Conservation (phyloP, 2,329 filamentous ascomycete genomes). For the Aotearoamyces nothofagi region DNA sequence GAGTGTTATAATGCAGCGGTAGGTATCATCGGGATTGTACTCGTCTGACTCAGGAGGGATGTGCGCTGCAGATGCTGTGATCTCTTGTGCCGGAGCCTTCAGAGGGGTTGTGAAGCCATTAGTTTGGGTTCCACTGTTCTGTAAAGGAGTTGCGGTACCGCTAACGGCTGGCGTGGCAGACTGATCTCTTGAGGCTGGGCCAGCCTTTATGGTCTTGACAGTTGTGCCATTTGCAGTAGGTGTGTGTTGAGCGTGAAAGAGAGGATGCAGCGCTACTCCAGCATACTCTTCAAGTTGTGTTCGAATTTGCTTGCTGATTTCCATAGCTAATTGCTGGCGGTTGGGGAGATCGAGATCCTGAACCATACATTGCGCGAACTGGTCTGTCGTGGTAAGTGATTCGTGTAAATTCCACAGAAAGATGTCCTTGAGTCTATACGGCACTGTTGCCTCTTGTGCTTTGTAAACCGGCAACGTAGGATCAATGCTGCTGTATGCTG, state of each 20-base stretch:
- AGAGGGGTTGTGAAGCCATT: slow-evolving; percentile 31
- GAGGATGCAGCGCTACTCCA: slow-evolving; percentile 79
- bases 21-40: slow-evolving; percentile 83
- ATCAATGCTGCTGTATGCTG: slow-evolving; percentile 43
- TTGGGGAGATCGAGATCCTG: slow-evolving; percentile 88
- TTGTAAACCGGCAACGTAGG: slow-evolving; percentile 66
- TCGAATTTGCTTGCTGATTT: slow-evolving; percentile 88
- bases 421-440: slow-evolving; percentile 83
- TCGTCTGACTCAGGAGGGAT: slow-evolving; percentile 53
- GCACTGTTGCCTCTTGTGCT: slow-evolving; percentile 62
- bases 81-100: slow-evolving; percentile 25
- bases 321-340: slow-evolving; percentile 49
- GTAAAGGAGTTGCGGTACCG: slow-evolving; percentile 40
- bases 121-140: slow-evolving; percentile 26
- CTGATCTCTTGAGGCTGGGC: slow-evolving; percentile 19
- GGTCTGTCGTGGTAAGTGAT: slow-evolving; percentile 82
- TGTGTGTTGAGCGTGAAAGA: slow-evolving; percentile 53
- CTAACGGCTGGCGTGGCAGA: slow-evolving; percentile 29
- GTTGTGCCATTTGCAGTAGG: slow-evolving; percentile 17
- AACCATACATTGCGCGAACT: slow-evolving; percentile 82
- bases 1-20: slow-evolving; percentile 80
- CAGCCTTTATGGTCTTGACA: slow-evolving; percentile 17
- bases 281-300: slow-evolving; percentile 94
- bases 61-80: slow-evolving; percentile 56
- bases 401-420: slow-evolving; percentile 98